These are phyloP conservation scores for Sporothrix brunneoviolacea DNA, from an alignment of 2,329 filamentous ascomycete species.

Conservation along the genomic window DNA sequence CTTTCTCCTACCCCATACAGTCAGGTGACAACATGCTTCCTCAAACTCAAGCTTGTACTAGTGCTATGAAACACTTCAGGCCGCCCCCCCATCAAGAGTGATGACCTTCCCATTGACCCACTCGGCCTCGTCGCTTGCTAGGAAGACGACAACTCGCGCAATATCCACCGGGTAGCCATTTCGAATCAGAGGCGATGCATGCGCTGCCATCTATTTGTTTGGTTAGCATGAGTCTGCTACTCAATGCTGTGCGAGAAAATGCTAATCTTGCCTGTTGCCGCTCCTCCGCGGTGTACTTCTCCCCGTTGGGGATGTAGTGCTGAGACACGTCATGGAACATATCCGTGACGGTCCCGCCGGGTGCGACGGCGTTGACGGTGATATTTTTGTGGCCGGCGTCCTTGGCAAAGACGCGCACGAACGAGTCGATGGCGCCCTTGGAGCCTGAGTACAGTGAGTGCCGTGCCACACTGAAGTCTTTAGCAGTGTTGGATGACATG, in stretches of 20 bases:
- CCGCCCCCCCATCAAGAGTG: too few species aligned
- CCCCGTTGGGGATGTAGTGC: conserved; percentile 29
- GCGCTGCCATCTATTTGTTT: too few species aligned
- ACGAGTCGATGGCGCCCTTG: conserved; percentile 75
- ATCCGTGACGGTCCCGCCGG: conserved; percentile 46
- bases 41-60: too few species aligned
- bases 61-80: too few species aligned
- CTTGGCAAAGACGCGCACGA: conserved; percentile 72
- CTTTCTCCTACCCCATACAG: too few species aligned
- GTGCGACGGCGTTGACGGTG: conserved; percentile 28
- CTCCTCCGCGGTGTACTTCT: too few species aligned
- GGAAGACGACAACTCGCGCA: conserved; percentile 24
- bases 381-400: conserved; percentile 28
- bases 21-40: too few species aligned
- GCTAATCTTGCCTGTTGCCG: too few species aligned
- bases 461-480: neutral
- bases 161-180: conserved; percentile 26
- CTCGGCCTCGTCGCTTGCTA: conserved; percentile 25
- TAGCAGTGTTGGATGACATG: conserved; percentile 46
- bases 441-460: conserved; percentile 60
- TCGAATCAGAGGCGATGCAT: too few species aligned
- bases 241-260: conserved; percentile 22
- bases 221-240: too few species aligned
- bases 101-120: conserved; percentile 33
- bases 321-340: conserved; percentile 47